Conservation (phyloP, 2,329 filamentous ascomycete genomes). For the Arthrobotrys entomopaga region DNA sequence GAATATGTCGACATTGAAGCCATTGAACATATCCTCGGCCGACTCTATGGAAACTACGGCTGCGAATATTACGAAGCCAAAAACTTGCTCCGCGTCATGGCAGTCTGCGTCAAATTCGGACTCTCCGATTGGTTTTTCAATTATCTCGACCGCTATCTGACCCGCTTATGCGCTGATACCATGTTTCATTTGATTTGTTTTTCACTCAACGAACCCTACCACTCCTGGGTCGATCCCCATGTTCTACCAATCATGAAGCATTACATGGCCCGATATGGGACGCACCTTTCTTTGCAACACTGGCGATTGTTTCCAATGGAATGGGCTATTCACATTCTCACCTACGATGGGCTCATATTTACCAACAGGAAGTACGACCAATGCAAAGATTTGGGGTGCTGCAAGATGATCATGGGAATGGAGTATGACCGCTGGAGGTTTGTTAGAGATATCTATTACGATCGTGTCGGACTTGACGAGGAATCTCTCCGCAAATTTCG, state of each 20-base stretch:
- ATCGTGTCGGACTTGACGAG: slow-evolving; percentile 24
- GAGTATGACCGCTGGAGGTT: slow-evolving; percentile 48
- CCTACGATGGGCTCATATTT: slow-evolving; percentile 38
- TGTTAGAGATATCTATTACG: slow-evolving; percentile 36
- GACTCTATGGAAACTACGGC: slow-evolving; percentile 50
- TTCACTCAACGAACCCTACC: slow-evolving; percentile 18
- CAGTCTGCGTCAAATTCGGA: slow-evolving; percentile 27
- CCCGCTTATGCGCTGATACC: slow-evolving; percentile 22
- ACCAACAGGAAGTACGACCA: slow-evolving; percentile 11
- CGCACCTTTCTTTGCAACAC: slow-evolving; percentile 18
- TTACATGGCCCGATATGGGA: slow-evolving; percentile 45
- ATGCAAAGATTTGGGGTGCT: slow-evolving; percentile 31
- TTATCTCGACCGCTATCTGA: slow-evolving; percentile 38
- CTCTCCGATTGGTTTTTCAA: slow-evolving; percentile 38
- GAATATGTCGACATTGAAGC: slow-evolving; percentile 31
- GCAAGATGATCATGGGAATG: slow-evolving; percentile 31
- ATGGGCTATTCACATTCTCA: slow-evolving; percentile 30
- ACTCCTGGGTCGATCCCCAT: slow-evolving; percentile 32
- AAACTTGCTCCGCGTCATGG: slow-evolving; percentile 42
- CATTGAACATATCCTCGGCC: slow-evolving; percentile 45
- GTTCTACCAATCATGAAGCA: slow-evolving; percentile 33
- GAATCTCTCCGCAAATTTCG: slow-evolving; percentile 4
- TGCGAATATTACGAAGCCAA: slow-evolving; percentile 47
- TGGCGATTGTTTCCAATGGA: slow-evolving; percentile 40
- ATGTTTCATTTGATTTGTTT: slow-evolving; percentile 22